phyloP scores from a whole-genome alignment of 306 rosid species.

The Luffa acutangula region DNA sequence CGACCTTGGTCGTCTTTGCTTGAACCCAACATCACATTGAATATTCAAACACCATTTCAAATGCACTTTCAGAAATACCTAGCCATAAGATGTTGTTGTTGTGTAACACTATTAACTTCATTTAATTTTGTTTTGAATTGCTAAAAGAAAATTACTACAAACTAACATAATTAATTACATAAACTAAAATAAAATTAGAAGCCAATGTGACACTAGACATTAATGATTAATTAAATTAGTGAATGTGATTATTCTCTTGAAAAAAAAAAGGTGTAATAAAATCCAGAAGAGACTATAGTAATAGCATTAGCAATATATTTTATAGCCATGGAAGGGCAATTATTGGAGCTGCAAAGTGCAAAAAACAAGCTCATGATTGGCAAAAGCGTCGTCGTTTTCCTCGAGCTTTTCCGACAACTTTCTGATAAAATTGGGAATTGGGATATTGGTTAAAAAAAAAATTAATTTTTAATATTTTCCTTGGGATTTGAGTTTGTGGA shows the following conservation, averaged over 20 bases:
- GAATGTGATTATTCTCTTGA: not conserved
- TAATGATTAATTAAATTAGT: not conserved
- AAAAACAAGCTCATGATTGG: not conserved
- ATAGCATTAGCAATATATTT: not conserved
- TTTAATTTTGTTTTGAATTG: too few species aligned
- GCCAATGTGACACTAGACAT: too few species aligned
- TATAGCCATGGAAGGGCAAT: not conserved
- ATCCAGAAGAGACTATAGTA: not conserved
- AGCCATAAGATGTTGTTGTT: too few species aligned
- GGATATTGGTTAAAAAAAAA: not conserved
- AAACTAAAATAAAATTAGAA: too few species aligned
- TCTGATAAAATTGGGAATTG: not conserved
- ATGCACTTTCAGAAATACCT: too few species aligned
- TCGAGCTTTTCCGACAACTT: not conserved
- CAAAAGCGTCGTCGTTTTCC: conserved; percentile 5
- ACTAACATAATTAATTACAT: too few species aligned
- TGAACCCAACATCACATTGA: too few species aligned
- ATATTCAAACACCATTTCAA: too few species aligned
- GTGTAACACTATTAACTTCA: too few species aligned
- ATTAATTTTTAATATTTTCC: not conserved
- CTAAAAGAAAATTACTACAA: too few species aligned
- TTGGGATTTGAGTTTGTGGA: not conserved
- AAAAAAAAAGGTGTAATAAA: not conserved
- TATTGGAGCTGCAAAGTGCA: not conserved
- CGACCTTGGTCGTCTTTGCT: too few species aligned